These are phyloP conservation scores for Venturia carpophila DNA, from an alignment of 2,329 filamentous ascomycete species.

Conservation along the genomic window DNA sequence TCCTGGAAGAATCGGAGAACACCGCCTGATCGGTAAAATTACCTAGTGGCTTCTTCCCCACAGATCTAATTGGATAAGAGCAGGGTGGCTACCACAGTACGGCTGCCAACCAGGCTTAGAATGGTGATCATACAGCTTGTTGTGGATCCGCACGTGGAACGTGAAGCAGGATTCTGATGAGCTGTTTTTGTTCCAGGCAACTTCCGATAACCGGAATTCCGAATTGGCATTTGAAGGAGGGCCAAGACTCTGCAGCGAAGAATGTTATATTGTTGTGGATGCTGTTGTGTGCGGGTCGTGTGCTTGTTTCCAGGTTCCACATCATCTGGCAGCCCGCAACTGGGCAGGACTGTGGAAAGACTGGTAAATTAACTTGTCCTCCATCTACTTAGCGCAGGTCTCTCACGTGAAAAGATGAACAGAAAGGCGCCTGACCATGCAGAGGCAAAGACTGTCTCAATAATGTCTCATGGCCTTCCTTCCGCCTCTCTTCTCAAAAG, in stretches of 20 bases:
- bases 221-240: too few relatives aligned
- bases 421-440: too few relatives aligned
- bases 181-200: background rate
- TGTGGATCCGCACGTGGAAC: background rate
- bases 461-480: too few relatives aligned
- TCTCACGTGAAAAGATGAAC: too few relatives aligned
- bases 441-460: too few relatives aligned
- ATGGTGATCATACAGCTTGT: background rate
- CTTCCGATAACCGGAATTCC: too few relatives aligned
- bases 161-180: background rate
- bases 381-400: too few relatives aligned
- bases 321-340: background rate
- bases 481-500: too few relatives aligned
- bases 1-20: too few relatives aligned
- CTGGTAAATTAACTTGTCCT: background rate
- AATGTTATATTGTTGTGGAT: background rate
- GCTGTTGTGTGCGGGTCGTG: background rate
- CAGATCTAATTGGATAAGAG: background rate
- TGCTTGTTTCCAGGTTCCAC: background rate
- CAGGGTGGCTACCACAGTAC: background rate
- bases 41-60: background rate
- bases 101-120: background rate
- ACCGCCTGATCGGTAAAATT: too few relatives aligned
- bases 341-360: background rate
- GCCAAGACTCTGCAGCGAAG: too few relatives aligned